These are phyloP conservation scores for Boletellus sp. DNA, from an alignment of 1,284 basidiomycete species.

Conservation along the genomic window DNA sequence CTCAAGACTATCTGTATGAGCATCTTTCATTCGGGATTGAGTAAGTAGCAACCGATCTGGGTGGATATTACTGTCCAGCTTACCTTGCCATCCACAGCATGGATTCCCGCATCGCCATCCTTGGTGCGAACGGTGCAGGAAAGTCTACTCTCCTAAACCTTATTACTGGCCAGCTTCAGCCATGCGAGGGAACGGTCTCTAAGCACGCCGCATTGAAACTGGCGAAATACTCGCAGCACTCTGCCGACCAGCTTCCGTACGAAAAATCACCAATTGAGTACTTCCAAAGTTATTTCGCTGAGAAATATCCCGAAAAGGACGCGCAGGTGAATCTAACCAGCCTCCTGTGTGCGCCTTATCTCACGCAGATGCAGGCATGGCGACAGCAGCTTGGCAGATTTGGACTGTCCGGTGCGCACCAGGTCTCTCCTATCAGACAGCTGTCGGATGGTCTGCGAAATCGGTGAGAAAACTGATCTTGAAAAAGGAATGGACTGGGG, in stretches of 20 bases:
- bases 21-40: conserved; percentile 93
- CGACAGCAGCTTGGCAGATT: conserved; percentile 92
- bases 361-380: conserved; percentile 66
- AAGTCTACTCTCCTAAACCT: conserved; percentile 97
- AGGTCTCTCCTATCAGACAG: conserved; percentile 89
- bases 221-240: conserved; percentile 97
- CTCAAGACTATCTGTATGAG: conserved; percentile 85
- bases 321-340: conserved; percentile 42
- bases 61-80: conserved; percentile 6
- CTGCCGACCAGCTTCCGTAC: conserved; percentile 96
- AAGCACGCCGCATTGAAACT: conserved; percentile 91
- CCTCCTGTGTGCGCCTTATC: conserved; percentile 7
- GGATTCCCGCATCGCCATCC: conserved; percentile 95
- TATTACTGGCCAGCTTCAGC: conserved; percentile 83
- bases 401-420: conserved; percentile 91
- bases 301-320: conserved; percentile 96
- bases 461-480: conserved; percentile 50
- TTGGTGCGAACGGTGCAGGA: conserved; percentile 97
- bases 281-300: conserved; percentile 76
- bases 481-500: conserved; percentile 1
- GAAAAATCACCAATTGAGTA: conserved; percentile 92
- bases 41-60: conserved; percentile 47
- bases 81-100: conserved; percentile 50
- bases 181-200: conserved; percentile 81
- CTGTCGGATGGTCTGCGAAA: conserved; percentile 96